These are phyloP conservation scores for Coniochaeta pulveracea DNA, from an alignment of 2,329 filamentous ascomycete species.

Conservation along the genomic window DNA sequence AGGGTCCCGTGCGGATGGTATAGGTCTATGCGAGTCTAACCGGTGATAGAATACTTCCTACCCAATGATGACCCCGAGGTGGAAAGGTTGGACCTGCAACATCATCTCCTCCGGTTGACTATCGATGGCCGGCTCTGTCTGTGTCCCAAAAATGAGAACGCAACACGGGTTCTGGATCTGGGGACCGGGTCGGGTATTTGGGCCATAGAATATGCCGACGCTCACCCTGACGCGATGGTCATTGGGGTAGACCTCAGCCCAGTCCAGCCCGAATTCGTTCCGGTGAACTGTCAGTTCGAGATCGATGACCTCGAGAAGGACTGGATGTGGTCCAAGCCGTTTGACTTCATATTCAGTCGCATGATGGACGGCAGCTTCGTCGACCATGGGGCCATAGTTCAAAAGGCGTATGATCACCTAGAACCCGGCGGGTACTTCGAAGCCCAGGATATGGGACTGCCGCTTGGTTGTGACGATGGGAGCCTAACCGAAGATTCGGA, in stretches of 20 bases:
- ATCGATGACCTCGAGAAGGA: slow-evolving; percentile 12
- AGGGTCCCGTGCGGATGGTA: no score
- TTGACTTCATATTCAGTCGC: slow-evolving; percentile 10
- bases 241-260: slow-evolving; percentile 10
- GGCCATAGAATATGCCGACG: slow-evolving; percentile 12
- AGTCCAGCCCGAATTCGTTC: slow-evolving; percentile 8
- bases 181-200: slow-evolving; percentile 12
- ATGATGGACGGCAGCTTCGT: slow-evolving; percentile 9
- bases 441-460: slow-evolving; percentile 8
- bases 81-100: slow-evolving; percentile 10
- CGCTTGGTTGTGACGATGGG: slow-evolving; percentile 9
- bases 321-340: slow-evolving; percentile 9
- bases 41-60: slow-evolving; percentile 5
- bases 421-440: slow-evolving; percentile 12
- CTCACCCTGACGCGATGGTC: slow-evolving; percentile 10
- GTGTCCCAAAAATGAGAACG: slow-evolving; percentile 8
- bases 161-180: slow-evolving; percentile 11
- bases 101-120: slow-evolving; percentile 10
- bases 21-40: no score
- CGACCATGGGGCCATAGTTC: slow-evolving; percentile 7
- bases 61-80: slow-evolving; percentile 6
- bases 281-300: slow-evolving; percentile 11
- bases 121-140: slow-evolving; percentile 8
- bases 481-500: slow-evolving; percentile 8
- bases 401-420: slow-evolving; percentile 9